phyloP scores from a whole-genome alignment of 129 eudicot species.

The Centaurea solstitialis region DNA sequence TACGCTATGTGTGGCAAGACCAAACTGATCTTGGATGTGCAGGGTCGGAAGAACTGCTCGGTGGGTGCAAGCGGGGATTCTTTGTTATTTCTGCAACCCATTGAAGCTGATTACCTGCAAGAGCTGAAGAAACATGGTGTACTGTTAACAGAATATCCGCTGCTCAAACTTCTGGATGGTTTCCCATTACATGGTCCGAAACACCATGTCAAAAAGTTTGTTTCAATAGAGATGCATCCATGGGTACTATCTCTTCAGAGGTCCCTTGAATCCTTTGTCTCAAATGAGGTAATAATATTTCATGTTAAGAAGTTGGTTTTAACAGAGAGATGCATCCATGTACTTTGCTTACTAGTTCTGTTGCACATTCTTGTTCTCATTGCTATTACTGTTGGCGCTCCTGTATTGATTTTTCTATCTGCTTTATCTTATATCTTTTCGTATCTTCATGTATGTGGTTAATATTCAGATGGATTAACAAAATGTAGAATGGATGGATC shows the following conservation, averaged over 20 bases:
- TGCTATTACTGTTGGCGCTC: no score
- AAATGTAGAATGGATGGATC: not conserved
- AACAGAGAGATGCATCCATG: not conserved
- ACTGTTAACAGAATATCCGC: constrained; percentile 70
- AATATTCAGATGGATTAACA: not conserved
- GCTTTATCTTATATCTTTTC: not conserved
- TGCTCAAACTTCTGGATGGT: constrained; percentile 70
- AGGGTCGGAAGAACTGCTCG: constrained; percentile 99
- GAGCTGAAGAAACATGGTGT: constrained; percentile 86
- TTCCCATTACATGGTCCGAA: constrained; percentile 61
- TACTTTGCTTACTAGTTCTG: not conserved
- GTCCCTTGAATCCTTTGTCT: constrained; percentile 70
- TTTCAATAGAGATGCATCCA: constrained; percentile 85
- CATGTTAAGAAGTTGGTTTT: not conserved
- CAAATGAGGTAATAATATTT: constrained; percentile 46
- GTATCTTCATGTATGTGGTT: not conserved
- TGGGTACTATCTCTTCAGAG: constrained; percentile 80
- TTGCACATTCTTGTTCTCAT: no score
- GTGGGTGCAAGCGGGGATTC: constrained; percentile 96
- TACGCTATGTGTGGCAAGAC: not conserved
- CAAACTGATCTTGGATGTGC: constrained; percentile 15
- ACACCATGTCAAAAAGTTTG: constrained; percentile 55
- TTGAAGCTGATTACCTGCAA: constrained; percentile 78
- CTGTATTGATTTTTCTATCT: not conserved
- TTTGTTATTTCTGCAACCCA: constrained; percentile 84